Conservation (phyloP, 805 yeast genomes). For the Jamesozyma piceae region DNA sequence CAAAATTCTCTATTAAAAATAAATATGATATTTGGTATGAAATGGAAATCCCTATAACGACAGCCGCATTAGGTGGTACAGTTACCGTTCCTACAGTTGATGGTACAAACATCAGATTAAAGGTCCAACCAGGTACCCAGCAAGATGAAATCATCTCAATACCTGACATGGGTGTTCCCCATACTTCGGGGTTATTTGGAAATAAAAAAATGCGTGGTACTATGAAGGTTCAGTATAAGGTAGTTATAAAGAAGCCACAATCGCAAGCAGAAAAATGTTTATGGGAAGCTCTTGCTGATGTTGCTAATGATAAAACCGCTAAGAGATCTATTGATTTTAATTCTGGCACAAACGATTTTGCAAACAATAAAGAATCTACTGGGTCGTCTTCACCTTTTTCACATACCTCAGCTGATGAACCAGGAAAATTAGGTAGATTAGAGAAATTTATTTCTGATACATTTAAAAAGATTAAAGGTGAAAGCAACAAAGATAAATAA, state of each 20-base stretch:
- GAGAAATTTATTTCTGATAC: slow-evolving; percentile 51
- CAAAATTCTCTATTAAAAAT: slow-evolving; percentile 55
- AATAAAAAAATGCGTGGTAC: slow-evolving; percentile 57
- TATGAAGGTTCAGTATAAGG: slow-evolving; percentile 62
- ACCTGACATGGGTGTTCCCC: slow-evolving; percentile 84
- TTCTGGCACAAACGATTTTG: neutral
- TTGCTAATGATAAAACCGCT: slow-evolving; percentile 72
- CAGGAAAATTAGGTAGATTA: slow-evolving; percentile 38
- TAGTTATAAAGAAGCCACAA: slow-evolving; percentile 63
- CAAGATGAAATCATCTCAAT: slow-evolving; percentile 63
- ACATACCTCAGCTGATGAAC: slow-evolving; percentile 20
- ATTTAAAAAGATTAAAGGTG: slow-evolving; percentile 41
- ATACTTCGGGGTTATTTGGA: slow-evolving; percentile 10
- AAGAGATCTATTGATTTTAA: slow-evolving; percentile 37
- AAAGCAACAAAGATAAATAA: slow-evolving; percentile 3
- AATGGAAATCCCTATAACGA: slow-evolving; percentile 77
- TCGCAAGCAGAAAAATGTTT: slow-evolving; percentile 81
- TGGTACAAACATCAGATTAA: slow-evolving; percentile 66
- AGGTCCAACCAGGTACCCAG: slow-evolving; percentile 79
- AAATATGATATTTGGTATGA: slow-evolving; percentile 52
- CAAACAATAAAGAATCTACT: neutral
- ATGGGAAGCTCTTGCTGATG: slow-evolving; percentile 90
- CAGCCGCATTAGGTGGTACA: slow-evolving; percentile 93
- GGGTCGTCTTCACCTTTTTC: slow-evolving; percentile 1
- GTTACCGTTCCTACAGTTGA: slow-evolving; percentile 85